Conservation (phyloP, 345 rosid species). For the Abelmoschus esculentus region DNA sequence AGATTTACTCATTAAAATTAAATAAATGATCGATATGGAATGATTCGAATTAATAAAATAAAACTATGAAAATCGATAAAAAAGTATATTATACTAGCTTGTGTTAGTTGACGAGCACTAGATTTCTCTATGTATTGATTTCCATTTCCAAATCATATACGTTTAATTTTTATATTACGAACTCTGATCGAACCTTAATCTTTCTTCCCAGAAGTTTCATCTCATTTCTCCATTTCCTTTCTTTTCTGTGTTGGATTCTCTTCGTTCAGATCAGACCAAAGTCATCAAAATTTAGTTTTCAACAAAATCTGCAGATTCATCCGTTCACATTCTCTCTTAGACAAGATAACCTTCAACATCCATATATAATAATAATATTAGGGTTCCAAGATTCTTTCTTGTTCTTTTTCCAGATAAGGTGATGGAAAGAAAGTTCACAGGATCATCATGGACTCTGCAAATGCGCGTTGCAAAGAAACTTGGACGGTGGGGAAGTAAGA, state of each 20-base stretch:
- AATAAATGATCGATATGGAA: no score
- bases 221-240: neutral
- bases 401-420: neutral
- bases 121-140: neutral
- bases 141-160: neutral
- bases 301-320: no score
- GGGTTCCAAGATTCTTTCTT: neutral
- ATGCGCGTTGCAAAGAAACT: neutral
- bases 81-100: no score
- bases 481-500: neutral
- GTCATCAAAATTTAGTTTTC: no score
- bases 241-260: no score
- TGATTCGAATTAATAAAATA: no score
- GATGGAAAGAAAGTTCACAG: neutral
- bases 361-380: no score
- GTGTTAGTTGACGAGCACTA: neutral
- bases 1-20: no score
- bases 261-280: no score
- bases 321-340: no score
- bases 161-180: neutral
- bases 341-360: no score
- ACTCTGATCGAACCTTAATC: neutral
- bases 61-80: no score
- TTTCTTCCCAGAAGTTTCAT: constrained; percentile 1
- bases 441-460: neutral